Conservation (phyloP, 805 yeast species). For the Lachancea waltii region DNA sequence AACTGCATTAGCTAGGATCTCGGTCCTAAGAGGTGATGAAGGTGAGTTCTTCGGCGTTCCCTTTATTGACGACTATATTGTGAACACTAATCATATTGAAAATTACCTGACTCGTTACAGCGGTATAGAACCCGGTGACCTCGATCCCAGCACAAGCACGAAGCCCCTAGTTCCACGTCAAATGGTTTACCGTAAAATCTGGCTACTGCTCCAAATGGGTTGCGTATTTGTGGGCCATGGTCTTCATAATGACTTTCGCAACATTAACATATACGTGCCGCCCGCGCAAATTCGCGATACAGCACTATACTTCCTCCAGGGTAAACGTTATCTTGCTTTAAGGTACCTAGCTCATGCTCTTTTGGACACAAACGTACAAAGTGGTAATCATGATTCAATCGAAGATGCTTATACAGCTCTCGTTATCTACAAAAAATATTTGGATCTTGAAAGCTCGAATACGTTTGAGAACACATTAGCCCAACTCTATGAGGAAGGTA, state of each 20-base stretch:
- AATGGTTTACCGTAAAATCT: slow-evolving; percentile 78
- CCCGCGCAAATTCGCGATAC: slow-evolving; percentile 83
- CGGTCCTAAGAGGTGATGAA: slow-evolving; percentile 68
- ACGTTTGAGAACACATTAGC: slow-evolving; percentile 56
- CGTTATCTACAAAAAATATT: slow-evolving; percentile 63
- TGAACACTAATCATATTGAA: slow-evolving; percentile 60
- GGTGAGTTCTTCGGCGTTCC: slow-evolving; percentile 66
- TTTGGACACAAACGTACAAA: slow-evolving; percentile 71
- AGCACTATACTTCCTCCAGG: slow-evolving; percentile 66
- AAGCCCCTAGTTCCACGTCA: slow-evolving; percentile 72
- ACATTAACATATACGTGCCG: slow-evolving; percentile 89
- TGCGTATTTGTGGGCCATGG: slow-evolving; percentile 96
- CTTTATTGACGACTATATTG: slow-evolving; percentile 89
- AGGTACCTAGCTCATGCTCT: slow-evolving; percentile 81
- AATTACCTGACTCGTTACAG: slow-evolving; percentile 87
- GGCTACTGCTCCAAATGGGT: slow-evolving; percentile 85
- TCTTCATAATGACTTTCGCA: slow-evolving; percentile 80
- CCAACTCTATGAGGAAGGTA: slow-evolving; percentile 65
- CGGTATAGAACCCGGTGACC: slow-evolving; percentile 91
- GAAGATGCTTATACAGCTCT: slow-evolving; percentile 93
- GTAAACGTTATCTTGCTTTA: slow-evolving; percentile 73
- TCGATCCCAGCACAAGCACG: slow-evolving; percentile 59
- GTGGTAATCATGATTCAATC: slow-evolving; percentile 92
- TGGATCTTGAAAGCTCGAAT: slow-evolving; percentile 52
- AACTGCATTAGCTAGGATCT: slow-evolving; percentile 78